Percentiles rank a stretch among this genome's conserved stretches.
Conservation (phyloP, 768 basidiomycete genomes). For the Rhizopogon vesiculosus region DNA sequence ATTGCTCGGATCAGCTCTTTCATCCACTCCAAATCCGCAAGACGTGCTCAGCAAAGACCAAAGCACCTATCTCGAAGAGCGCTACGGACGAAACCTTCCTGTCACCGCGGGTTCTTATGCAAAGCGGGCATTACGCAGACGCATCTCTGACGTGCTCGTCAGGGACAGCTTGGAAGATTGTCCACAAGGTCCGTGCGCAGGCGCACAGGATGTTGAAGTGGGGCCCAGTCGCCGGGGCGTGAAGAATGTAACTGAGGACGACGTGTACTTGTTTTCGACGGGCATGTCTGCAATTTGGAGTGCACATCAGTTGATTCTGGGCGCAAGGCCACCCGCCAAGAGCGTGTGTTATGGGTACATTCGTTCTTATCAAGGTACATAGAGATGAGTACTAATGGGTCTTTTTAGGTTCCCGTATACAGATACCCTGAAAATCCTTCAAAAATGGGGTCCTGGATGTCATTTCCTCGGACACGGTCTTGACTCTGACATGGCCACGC, state of each 20-base stretch:
- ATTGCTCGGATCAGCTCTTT: slow-evolving; percentile 7
- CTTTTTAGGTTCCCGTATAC: slow-evolving; percentile 82
- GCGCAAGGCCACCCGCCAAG: slow-evolving; percentile 54
- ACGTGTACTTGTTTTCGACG: slow-evolving; percentile 82
- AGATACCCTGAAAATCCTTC: slow-evolving; percentile 88
- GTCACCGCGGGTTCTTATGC: slow-evolving; percentile 67
- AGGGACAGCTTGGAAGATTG: slow-evolving; percentile 41
- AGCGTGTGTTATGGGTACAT: slow-evolving; percentile 92
- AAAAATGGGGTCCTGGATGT: slow-evolving; percentile 96
- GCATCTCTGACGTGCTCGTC: slow-evolving; percentile 84
- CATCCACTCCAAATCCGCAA: slow-evolving; percentile 1
- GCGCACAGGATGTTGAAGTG: slow-evolving; percentile 39
- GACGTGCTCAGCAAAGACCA: slow-evolving; percentile 63
- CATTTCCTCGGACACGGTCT: slow-evolving; percentile 83
- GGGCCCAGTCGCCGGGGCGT: slow-evolving; percentile 70
- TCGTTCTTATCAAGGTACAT: background rate
- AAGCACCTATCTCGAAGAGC: slow-evolving; percentile 81
- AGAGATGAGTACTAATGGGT: background rate
- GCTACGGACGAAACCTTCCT: slow-evolving; percentile 90
- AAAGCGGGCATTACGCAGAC: slow-evolving; percentile 80
- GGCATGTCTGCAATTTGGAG: slow-evolving; percentile 97
- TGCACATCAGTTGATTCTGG: slow-evolving; percentile 69
- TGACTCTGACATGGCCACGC: slow-evolving; percentile 66
- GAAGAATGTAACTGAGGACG: slow-evolving; percentile 68
- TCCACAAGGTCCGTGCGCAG: slow-evolving; percentile 36